Evolutionary conservation across 176 grass and related monocot genomes (phyloP), one percentile per base, ranked within the genome.

Genomic region (Aechmea fasciata): DNA sequence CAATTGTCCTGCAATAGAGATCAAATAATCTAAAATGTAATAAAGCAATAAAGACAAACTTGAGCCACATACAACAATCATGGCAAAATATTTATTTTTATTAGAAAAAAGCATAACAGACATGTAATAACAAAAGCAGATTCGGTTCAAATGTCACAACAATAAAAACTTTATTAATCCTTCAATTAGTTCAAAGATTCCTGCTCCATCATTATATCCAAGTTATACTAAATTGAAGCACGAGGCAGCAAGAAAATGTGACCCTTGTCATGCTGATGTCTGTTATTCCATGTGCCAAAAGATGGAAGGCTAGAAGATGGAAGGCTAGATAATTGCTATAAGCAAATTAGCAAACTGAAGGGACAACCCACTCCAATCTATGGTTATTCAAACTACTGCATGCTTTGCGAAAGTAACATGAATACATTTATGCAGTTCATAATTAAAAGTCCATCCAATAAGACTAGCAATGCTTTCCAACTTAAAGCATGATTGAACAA

Each of bases 1-100:
- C 81, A 87, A 67, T 85, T 85, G 51, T 5, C 74, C 84, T 90
- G 82, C 74, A 82, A 69, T 50, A 10, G 55, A 50, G 2, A 69
- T 29, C 14, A 17, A 62, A 28, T 1, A 15, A 25, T 18, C 48
- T 25, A 13, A 52, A 10, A 41, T 13, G 1, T 10, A 13, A 51
- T 15, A 28, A 14, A 26, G 52, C 29, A 11, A 47, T 41, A 67
- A 15, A 80, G 73, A 11, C 13, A 15, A 72, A 69, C 15, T 71
- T 47, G 74, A 15, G 62, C 2, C 61, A 69, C 61, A 26, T 70
- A 82, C 73, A 71, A 18, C 2, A 61, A 18, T 61, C 17, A 61
- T 10, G 17, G 10, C 55, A 61, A 61, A 61, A 61, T n/a, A 61
- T n/a, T 18, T 9, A 17, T 15, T 19, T 61, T 61, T 22, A 41